These are phyloP conservation scores for Lipomyces mesembrius DNA, from an alignment of 805 yeast genomes.

Conservation along the genomic window DNA sequence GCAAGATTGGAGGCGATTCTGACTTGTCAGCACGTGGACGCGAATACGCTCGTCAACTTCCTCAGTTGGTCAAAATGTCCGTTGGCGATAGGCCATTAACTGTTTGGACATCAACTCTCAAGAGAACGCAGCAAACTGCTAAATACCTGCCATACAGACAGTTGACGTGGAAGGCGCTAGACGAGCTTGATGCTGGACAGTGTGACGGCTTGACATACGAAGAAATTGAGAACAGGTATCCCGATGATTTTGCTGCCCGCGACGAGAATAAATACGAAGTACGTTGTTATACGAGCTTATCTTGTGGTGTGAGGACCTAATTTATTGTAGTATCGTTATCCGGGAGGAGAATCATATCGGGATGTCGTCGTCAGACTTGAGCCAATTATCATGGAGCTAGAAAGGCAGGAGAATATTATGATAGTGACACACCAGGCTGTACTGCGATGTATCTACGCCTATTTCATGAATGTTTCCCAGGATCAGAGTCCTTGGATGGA, in stretches of 20 bases:
- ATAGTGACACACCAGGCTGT: slow-evolving; percentile 99
- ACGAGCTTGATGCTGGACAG: slow-evolving; percentile 95
- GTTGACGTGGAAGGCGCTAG: slow-evolving; percentile 94
- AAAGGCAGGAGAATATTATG: slow-evolving; percentile 92
- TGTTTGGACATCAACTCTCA: slow-evolving; percentile 94
- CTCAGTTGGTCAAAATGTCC: slow-evolving; percentile 70
- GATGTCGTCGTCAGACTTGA: slow-evolving; percentile 94
- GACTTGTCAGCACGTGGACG: slow-evolving; percentile 81
- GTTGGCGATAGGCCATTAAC: slow-evolving; percentile 64
- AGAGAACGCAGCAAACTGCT: slow-evolving; percentile 92
- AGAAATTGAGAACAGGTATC: slow-evolving; percentile 80
- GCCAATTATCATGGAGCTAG: slow-evolving; percentile 98
- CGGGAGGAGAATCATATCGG: slow-evolving; percentile 96
- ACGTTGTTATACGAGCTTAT: background rate
- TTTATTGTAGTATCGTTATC: slow-evolving; percentile 67
- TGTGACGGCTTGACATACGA: slow-evolving; percentile 98
- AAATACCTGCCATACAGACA: slow-evolving; percentile 77
- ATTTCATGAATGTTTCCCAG: slow-evolving; percentile 97
- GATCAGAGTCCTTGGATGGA: slow-evolving; percentile 99
- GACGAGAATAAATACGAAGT: slow-evolving; percentile 90
- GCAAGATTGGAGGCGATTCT: slow-evolving; percentile 96
- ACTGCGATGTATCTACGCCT: slow-evolving; percentile 92
- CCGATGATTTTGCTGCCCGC: slow-evolving; percentile 93
- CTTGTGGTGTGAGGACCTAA: slow-evolving; percentile 10
- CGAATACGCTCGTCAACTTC: slow-evolving; percentile 79